Conservation (phyloP, 768 basidiomycete genomes). For the Lanmaoa rubissima region DNA sequence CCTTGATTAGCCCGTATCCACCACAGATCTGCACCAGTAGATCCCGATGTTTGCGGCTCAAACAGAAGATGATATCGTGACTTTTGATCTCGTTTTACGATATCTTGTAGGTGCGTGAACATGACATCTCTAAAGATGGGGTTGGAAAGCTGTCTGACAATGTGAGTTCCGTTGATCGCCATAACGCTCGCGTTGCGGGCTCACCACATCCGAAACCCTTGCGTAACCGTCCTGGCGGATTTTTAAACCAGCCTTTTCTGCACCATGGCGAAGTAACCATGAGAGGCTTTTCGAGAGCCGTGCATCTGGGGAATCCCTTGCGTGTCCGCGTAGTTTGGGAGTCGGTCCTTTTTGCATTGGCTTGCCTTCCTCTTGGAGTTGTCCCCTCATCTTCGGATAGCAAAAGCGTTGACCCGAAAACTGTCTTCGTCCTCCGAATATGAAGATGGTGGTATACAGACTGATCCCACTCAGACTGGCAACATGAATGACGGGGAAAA, state of each 20-base stretch:
- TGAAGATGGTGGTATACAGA: neutral
- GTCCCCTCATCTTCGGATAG: constrained; percentile 9
- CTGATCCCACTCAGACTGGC: neutral
- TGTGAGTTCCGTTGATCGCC: constrained; percentile 2
- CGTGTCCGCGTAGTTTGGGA: constrained; percentile 55
- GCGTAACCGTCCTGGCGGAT: constrained; percentile 88
- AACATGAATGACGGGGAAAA: neutral
- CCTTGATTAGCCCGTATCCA: constrained; percentile 92
- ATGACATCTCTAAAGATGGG: constrained; percentile 66
- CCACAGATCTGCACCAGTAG: constrained; percentile 48
- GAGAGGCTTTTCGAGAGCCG: constrained; percentile 83
- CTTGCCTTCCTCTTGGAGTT: constrained; percentile 6
- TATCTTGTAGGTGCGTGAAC: constrained; percentile 50
- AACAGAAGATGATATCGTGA: constrained; percentile 57
- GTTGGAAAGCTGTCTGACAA: constrained; percentile 54
- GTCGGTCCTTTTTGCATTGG: constrained; percentile 16
- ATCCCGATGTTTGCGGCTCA: constrained; percentile 43
- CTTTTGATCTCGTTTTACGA: constrained; percentile 69
- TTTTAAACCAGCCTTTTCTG: constrained; percentile 65
- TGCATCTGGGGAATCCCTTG: constrained; percentile 64
- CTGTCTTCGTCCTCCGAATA: neutral
- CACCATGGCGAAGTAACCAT: constrained; percentile 90
- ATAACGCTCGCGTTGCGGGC: constrained; percentile 28
- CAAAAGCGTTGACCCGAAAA: constrained; percentile 2
- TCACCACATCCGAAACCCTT: constrained; percentile 76